Evolutionary conservation across 805 yeast genomes (phyloP), one percentile per base, ranked within the genome.

Genomic region (Saturnispora diversa): DNA sequence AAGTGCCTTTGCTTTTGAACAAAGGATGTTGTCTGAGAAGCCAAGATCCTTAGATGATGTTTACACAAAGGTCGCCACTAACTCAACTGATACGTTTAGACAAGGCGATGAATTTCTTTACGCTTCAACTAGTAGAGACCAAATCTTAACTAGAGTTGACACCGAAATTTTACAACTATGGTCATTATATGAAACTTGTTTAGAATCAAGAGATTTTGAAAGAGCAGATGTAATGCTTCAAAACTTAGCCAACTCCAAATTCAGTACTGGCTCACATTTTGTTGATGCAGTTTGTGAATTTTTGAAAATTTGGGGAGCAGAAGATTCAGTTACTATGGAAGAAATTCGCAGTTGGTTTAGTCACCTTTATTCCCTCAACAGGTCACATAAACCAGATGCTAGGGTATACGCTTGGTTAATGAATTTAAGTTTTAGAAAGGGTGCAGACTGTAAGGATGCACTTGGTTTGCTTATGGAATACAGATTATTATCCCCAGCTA

Each of bases 181-280:
- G 77, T 74, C 88, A 3, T 60, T 86, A 26, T 66, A 85, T 30
- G 95, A 86, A 50, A 90, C 92, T 0, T 80, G 88, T 48, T 54
- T 86, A 24, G 74, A 76, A 32, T 72, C 82, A 25, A 70, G 70
- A 39, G 81, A 83, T 53, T 73, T 70, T 49, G 72, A 69, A 17
- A 68, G 95, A 52, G 94, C 95, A 0, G 77, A 75, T 47, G 63
- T 78, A 19, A 76, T 85, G 16, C 59, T 86, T 30, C 65, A 68
- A 40, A 78, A 87, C 3, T 65, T 85, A 35, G 69, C 77, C 37
- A 30, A 39, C 42, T 58, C 22, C 15, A 43, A 35, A 22, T 38
- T 39, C 3, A 44, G 40, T 13, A 20, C 51, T 3, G 39, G 47
- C 12, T 62, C 69, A 3, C 72, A 73, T 21, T 74, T 83, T 47